Evolutionary conservation across 2,329 filamentous ascomycete genomes (phyloP), one percentile per base, ranked within the genome.

Genomic region (Colletotrichum liaoningense): DNA sequence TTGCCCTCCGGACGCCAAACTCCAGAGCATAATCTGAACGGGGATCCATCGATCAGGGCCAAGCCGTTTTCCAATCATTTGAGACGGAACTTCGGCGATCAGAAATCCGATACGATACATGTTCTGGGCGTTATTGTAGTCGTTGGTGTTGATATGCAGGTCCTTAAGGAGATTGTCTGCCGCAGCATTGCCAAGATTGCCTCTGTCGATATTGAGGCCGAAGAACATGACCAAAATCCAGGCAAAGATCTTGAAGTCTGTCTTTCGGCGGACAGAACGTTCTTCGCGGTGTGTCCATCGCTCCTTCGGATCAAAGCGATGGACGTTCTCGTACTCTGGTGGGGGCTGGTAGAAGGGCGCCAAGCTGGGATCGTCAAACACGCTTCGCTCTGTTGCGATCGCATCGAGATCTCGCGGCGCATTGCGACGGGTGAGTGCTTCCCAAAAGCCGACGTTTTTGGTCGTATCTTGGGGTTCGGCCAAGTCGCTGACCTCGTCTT

Each of bases 71-170:
- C 82, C 84, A 33, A 89, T 78, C 12, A 89, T 80, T 69, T 88
- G 87, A 58, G 87, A 89, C 0, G 88, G 89, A 4, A 90, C 79
- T 76, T 90, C 88, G 0, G 88, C 87, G 16, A 83, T 83, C 1
- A 89, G 80, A 73, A 89, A 89, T 4, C 80, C 84, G 4, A 86
- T 75, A 16, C 84, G 84, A 72, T 88, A 88, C 56, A 89, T 86
- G 0, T 86, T 88, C 75, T 85, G 84, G 19, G 87, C 87, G 33
- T 85, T 82, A 76, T 87, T 87, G 77, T 83, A 87, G 63, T 86
- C 82, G 68, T 84, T 82, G 0, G 81, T 84, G 46, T 77, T 79
- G 57, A 84, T 79, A n/a, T 77, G 79, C 3, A 78, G 73, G 52
- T 78, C 75, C 35, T 67, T 65, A 28, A 81, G 76, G 78, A 83